Evolutionary conservation across 2,329 filamentous ascomycete species (phyloP).

Genomic region (Pyrenochaeta sp.): DNA sequence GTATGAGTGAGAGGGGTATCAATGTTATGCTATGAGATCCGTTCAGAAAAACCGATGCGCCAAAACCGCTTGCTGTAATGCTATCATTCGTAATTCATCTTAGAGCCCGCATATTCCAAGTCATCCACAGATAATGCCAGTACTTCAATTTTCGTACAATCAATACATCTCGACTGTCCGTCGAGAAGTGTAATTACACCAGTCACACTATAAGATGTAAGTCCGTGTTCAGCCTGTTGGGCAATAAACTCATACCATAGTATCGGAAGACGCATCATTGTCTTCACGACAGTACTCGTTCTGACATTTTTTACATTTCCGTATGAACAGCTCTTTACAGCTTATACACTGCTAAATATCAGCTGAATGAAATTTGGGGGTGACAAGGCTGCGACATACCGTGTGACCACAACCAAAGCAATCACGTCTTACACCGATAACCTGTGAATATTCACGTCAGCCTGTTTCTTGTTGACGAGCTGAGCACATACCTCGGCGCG

Average conservation of each 20-base stretch:
- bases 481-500: slow-evolving; percentile 50
- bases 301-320: slow-evolving; percentile 73
- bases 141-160: background rate
- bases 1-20: slow-evolving; percentile 24
- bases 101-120: no score
- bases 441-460: slow-evolving; percentile 41
- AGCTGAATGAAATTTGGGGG: background rate
- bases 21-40: slow-evolving; percentile 14
- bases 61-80: background rate
- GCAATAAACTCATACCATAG: slow-evolving; percentile 48
- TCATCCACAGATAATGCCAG: no score
- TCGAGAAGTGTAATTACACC: slow-evolving; percentile 48
- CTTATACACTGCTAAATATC: slow-evolving; percentile 67
- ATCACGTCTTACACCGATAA: slow-evolving; percentile 66
- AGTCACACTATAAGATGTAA: slow-evolving; percentile 44
- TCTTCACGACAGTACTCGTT: slow-evolving; percentile 85
- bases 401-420: slow-evolving; percentile 90
- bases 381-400: slow-evolving; percentile 51
- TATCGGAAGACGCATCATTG: slow-evolving; percentile 80
- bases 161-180: slow-evolving; percentile 46
- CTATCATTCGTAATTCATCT: no score
- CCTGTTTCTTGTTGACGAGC: slow-evolving; percentile 27
- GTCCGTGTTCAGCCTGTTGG: background rate
- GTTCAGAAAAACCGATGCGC: slow-evolving; percentile 6
- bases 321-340: slow-evolving; percentile 76